Base-by-base conservation (phyloP, 345 rosid species). In the Cardamine chenopodiifolia region DNA sequence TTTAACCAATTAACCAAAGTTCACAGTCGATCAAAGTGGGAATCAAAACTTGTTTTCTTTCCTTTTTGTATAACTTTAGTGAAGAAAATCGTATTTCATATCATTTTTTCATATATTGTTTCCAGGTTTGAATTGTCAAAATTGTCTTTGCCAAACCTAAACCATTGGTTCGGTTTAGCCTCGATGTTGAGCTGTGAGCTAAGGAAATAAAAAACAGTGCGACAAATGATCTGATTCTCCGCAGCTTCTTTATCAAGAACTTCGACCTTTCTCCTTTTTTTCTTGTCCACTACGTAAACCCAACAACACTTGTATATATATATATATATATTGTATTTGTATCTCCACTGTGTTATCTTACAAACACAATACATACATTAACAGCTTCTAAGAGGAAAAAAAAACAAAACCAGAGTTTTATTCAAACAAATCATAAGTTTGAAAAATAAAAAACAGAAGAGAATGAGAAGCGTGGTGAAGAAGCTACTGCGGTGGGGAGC, bases 401-500 rank as follows among this genome's bases (percentile, higher is more conserved):
- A 47, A n/a, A 0, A 5, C 54, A 26, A 63, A 42, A 26, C 13
- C 44, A 2, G n/a, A n/a, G n/a, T n/a, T n/a, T n/a, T n/a, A n/a
- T n/a, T n/a, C n/a, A n/a, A n/a, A n/a, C n/a, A 1, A 31, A 20
- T 8, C 31, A 32, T 5, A 4, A 13, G 4, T 18, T 31, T 50
- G 26, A 22, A 18, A 8, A 31, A 32, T n/a, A n/a, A n/a, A n/a
- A n/a, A 32, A 35, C 19, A 65, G 32, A 74, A 64, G 55, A 66
- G 18, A 22, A 84, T 79, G 85, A 72, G 78, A 48, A 57, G 78
- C 62, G 48, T 78, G 14, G 72, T 82, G 73, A 87, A 81, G 85
- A 87, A 75, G 73, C 62, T 79, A 71, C 64, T 78, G 80, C 78
- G 75, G 70, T 85, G 87, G 0, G 87, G 88, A 70, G 74, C 76